A percentile compares a stretch with the other conserved stretches of the same genome.
These are phyloP conservation scores for Pyricularia pennisetigena DNA, from an alignment of 2,329 filamentous ascomycete genomes.

Conservation along the genomic window DNA sequence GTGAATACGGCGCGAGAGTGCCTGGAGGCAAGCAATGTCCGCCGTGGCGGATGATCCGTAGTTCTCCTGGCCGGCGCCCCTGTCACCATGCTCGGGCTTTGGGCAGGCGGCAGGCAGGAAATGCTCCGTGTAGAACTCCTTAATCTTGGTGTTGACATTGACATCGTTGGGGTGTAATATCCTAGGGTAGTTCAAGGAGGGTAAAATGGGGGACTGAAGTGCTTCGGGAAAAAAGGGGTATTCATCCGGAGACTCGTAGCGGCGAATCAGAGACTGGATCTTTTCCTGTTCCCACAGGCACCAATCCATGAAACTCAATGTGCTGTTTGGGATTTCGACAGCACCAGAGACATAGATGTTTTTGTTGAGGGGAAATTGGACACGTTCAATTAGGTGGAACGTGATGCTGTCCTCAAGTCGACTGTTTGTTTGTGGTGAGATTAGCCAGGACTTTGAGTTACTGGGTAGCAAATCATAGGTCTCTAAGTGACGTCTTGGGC, in stretches of 20 bases:
- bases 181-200: constrained; percentile 75
- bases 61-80: constrained; percentile 83
- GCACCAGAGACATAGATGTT: constrained; percentile 78
- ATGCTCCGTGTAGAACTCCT: constrained; percentile 69
- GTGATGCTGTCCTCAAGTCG: constrained; percentile 97
- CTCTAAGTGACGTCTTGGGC: not conserved
- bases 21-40: constrained; percentile 84
- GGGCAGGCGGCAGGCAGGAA: constrained; percentile 79
- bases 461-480: not conserved
- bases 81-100: constrained; percentile 66
- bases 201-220: constrained; percentile 72
- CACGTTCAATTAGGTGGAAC: constrained; percentile 91
- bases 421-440: constrained; percentile 33
- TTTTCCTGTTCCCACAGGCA: constrained; percentile 83
- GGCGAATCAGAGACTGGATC: constrained; percentile 84
- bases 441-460: constrained; percentile 6
- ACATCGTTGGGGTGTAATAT: constrained; percentile 85
- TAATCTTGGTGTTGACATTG: constrained; percentile 83
- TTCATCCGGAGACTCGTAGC: constrained; percentile 93
- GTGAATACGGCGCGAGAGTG: constrained; percentile 82
- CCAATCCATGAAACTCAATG: constrained; percentile 87
- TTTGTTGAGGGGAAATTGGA: constrained; percentile 90
- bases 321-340: constrained; percentile 63
- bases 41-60: constrained; percentile 88
- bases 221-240: constrained; percentile 90